Base-by-base conservation (phyloP, 2,329 filamentous ascomycete genomes). In the Lithohypha guttulata region DNA sequence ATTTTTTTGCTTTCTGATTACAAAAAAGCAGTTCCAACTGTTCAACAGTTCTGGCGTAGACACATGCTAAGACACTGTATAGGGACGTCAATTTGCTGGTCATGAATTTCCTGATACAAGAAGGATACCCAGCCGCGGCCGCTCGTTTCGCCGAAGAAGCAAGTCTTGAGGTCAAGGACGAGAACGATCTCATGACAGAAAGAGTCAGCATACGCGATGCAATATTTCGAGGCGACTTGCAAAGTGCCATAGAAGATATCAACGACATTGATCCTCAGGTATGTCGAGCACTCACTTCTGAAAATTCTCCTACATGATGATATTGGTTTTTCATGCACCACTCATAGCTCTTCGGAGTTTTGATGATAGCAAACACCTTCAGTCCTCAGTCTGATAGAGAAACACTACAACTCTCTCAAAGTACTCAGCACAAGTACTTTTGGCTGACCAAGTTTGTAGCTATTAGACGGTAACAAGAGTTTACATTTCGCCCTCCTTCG, bases 301-400 rank as follows among this genome's bases (percentile, higher is more conserved):
- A 4, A 28, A 28, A 28, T 10, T 6, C 66, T 75, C n/a, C n/a
- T 71, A 74, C 64, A 87, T 91, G 91, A 98, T 98, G 94, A 94
- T 70, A 84, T 71, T 73, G 28, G 26, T 72, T 81, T 87, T 78
- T 93, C 89, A 98, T 98, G 91, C 91, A 98, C 91, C 91, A 98
- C 91, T 86, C 91, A 85, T 91, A 96, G 71, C 71, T 73, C 77
- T 78, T 75, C 70, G 70, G 76, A 77, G 79, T 75, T 65, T 76
- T 91, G 91, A 93, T 93, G 89, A 96, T 73, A 77, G 78, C 79
- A 70, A 73, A 66, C 68, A 69, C 66, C 33, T 82, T 83, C 79
- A 84, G 77, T 83, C 77, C 75, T 83, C 76, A 82, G 75, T 79
- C 86, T 91, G 84, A 93, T 70, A 71, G 54, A 53, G 45, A 56